phyloP scores from a whole-genome alignment of 441 rosid species.

The Manihot esculenta region DNA sequence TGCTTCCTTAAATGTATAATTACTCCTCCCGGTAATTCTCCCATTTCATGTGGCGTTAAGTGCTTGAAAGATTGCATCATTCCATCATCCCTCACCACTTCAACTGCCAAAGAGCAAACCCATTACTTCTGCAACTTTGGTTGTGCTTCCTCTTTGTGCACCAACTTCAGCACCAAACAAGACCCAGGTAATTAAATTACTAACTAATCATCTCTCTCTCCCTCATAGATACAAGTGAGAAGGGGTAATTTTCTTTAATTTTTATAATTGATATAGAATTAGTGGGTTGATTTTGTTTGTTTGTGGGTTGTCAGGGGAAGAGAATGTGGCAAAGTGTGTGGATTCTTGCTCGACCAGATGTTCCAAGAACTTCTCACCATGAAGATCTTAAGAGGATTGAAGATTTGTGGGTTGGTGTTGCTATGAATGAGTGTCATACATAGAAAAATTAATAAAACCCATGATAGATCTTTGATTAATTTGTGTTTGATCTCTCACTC shows the following conservation, averaged over 20 bases:
- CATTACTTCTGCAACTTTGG: slow-evolving; percentile 42
- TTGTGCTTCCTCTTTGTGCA: slow-evolving; percentile 40
- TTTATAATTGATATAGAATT: background rate
- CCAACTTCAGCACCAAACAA: slow-evolving; percentile 33
- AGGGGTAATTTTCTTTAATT: too few species aligned
- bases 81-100: background rate
- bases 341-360: slow-evolving; percentile 36
- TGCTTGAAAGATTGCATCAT: slow-evolving; percentile 37
- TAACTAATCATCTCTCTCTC: background rate
- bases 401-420: background rate
- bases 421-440: background rate
- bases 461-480: background rate
- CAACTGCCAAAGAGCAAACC: background rate
- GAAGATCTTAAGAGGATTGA: background rate
- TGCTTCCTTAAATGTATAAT: slow-evolving; percentile 31
- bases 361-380: slow-evolving; percentile 10
- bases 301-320: slow-evolving; percentile 19
- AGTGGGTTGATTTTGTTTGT: background rate
- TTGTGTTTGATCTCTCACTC: background rate
- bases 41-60: slow-evolving; percentile 19
- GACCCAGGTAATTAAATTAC: slow-evolving; percentile 23
- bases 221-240: background rate
- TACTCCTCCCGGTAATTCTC: background rate
- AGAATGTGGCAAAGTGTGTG: slow-evolving; percentile 35
- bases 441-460: background rate